Base-by-base conservation (phyloP, 345 rosid species). In the Diplotaxis tenuifolia region DNA sequence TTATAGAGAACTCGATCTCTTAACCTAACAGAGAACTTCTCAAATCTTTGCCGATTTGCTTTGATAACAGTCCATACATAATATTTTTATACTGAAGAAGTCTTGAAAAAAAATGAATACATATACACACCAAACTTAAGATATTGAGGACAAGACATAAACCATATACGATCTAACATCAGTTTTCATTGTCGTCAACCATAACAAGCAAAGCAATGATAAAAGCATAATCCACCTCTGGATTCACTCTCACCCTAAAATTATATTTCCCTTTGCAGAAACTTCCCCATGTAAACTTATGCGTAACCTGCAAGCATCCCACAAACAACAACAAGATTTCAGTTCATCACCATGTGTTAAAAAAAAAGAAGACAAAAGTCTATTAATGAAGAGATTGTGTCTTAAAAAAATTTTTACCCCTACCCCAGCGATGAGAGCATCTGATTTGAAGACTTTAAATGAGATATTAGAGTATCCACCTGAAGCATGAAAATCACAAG, bases 191-290 rank as follows among this genome's bases (percentile, higher is more conserved):
- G 62, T 84, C 90, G 31, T 89, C 88, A 32, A 89, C 73, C 62
- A 86, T 81, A 6, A 89, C 89, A 19, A 87, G 72, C 58, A 89
- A 78, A 65, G 96, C 89, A 22, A 82, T 72, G 63, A 89, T 84
- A 65, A 89, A 87, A 1, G 92, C 89, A 71, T 87, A 89, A 64
- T 89, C 96, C 56, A 89, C 96, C 74, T 89, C 92, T 42, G 96
- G 96, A 75, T 81, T 78, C 15, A 89, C 84, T 58, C 75, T 86
- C 7, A 89, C 84, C 8, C 27, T 79, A 80, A 83, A 89, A 29
- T 55, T 84, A 49, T 86, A 87, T 81, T 78, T 86, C 0, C 92
- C 96, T 74, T 73, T 87, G 74, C 81, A 85, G 77, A 86, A 83
- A 66, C 89, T 89, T 52, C 82, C 87, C 84, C 84, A 81, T 25